Conservation (phyloP, 768 basidiomycete genomes). For the Termitomyces sp. region DNA sequence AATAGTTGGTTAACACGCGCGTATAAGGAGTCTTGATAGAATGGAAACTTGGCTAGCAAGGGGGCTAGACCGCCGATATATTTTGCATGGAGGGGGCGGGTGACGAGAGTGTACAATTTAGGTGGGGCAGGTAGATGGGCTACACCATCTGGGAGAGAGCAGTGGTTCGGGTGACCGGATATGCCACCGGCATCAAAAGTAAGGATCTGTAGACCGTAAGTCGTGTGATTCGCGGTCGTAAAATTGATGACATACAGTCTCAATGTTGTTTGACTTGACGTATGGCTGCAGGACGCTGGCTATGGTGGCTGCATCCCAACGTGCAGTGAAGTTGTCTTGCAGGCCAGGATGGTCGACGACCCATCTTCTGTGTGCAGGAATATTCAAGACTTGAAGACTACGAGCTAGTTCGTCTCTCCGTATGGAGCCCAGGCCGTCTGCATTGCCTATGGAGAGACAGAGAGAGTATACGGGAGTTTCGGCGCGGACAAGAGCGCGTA, state of each 20-base stretch:
- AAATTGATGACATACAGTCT: conserved; percentile 41
- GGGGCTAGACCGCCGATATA: conserved; percentile 56
- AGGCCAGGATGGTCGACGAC: conserved; percentile 65
- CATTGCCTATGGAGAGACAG: conserved; percentile 77
- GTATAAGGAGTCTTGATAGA: conserved; percentile 17
- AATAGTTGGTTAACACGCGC: background rate
- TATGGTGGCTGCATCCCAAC: conserved; percentile 61
- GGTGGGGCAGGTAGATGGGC: conserved; percentile 34
- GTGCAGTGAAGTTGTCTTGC: conserved; percentile 65
- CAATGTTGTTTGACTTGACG: conserved; percentile 52
- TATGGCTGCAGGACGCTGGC: conserved; percentile 55
- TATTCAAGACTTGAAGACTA: conserved; percentile 66
- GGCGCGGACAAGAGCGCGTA: conserved; percentile 43
- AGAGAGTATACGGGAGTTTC: conserved; percentile 37
- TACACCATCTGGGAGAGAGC: conserved; percentile 57
- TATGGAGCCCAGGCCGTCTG: conserved; percentile 64
- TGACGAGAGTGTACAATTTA: conserved; percentile 54
- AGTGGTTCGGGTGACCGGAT: conserved; percentile 86
- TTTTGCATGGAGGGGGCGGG: conserved; percentile 52
- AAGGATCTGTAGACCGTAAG: conserved; percentile 50
- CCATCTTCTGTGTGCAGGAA: conserved; percentile 48
- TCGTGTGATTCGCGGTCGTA: conserved; percentile 2
- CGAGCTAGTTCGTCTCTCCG: conserved; percentile 53
- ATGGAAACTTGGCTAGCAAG: conserved; percentile 41
- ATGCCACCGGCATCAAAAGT: conserved; percentile 79